Evolutionary conservation across 2,329 filamentous ascomycete species (phyloP), one percentile per base, ranked within the genome.

Genomic region (Aureobasidium sp.): DNA sequence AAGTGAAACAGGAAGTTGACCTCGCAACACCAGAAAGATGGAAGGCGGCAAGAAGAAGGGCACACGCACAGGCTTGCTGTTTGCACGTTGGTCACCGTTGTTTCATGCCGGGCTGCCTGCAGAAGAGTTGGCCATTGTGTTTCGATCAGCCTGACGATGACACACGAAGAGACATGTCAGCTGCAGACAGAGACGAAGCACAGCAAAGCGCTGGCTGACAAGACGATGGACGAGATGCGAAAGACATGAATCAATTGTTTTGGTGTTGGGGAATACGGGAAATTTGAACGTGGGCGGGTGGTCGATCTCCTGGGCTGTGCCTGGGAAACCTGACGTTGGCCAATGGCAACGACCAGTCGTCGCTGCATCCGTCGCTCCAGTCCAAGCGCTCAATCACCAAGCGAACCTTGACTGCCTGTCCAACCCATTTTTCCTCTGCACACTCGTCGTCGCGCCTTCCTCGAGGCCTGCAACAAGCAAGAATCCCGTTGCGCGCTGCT

Each of bases 371-470:
- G 51, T 55, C 38, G 51, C 38, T 45, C 37, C 21, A 35, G 35
- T 42, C 38, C 23, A 42, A 42, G 29, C 53, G 38, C 38, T 21
- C 38, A 45, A 57, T 35, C 53, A 38, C 55, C 43, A 58, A 58
- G 43, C 55, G 55, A 58, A 58, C 55, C 55, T 58, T 58, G 42
- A 37, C 55, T 55, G 51, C 38, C 38, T 57, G 27, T 35, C 25
- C 38, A 57, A 35, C 40, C 40, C 53, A 46, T 45, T 57, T 57
- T 57, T 57, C 53, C 53, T 35, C 53, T 37, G 15, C 29, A 27
- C 38, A 23, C n/a, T 55, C 51, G 50, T 57, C 42, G 55, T 58
- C 55, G 55, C 55, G 55, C 55, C 55, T 58, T 49, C 55, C 43
- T 31, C 29, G 31, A 40, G 10, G 33, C 38, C 53, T 45, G 29